Conservation (phyloP, 768 basidiomycete genomes). For the Cystofilobasidium ferigula region DNA sequence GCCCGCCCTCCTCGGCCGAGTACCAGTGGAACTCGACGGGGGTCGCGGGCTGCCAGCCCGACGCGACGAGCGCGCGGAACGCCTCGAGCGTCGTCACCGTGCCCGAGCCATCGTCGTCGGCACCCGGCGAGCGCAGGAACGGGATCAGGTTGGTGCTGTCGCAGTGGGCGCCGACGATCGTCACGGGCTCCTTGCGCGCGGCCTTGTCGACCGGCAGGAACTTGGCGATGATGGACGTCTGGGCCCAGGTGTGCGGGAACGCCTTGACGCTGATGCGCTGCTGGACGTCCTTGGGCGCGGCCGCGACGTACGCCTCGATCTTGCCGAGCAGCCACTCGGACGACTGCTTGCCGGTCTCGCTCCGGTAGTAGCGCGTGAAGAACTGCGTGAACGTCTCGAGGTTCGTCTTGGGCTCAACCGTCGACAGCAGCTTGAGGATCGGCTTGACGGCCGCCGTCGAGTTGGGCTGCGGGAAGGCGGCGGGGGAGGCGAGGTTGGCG, state of each 20-base stretch:
- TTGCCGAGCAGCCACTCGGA: constrained; percentile 64
- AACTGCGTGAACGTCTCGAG: constrained; percentile 59
- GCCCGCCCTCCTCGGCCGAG: constrained; percentile 63
- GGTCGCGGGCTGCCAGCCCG: constrained; percentile 56
- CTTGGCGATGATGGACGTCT: constrained; percentile 64
- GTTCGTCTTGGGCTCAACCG: constrained; percentile 53
- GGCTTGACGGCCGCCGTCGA: constrained; percentile 50
- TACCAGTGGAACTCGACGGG: constrained; percentile 76
- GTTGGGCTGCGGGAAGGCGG: constrained; percentile 49
- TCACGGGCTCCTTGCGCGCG: constrained; percentile 55
- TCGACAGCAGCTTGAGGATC: constrained; percentile 58
- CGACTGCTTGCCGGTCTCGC: constrained; percentile 60
- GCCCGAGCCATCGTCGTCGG: constrained; percentile 50
- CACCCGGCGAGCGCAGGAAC: constrained; percentile 41
- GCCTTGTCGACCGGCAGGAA: constrained; percentile 59
- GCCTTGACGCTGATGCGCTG: constrained; percentile 54
- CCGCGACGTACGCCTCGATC: constrained; percentile 40
- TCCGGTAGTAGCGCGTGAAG: constrained; percentile 56
- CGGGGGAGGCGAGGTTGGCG: background rate
- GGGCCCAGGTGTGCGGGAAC: constrained; percentile 72
- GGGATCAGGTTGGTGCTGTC: constrained; percentile 46
- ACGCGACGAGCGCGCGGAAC: constrained; percentile 47
- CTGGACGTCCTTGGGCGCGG: constrained; percentile 19
- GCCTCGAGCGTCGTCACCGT: constrained; percentile 69
- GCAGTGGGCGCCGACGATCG: constrained; percentile 57